Evolutionary conservation across 441 rosid species (phyloP), one percentile per base, ranked within the genome.

Genomic region (Erodium moschatum): DNA sequence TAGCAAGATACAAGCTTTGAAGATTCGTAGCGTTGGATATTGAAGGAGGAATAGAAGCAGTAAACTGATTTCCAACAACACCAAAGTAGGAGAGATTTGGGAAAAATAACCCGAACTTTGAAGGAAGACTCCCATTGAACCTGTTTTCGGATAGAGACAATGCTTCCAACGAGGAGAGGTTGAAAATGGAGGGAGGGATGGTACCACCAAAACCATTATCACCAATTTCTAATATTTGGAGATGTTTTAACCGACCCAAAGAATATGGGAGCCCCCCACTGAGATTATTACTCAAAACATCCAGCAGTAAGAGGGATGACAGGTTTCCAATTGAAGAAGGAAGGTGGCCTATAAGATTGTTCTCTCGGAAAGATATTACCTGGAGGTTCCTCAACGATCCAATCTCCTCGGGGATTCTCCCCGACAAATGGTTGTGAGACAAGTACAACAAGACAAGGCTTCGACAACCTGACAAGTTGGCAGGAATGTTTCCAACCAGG

Each of bases 141-240:
- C 38, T 58, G 35, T 80, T 75, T 4, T 3, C 5, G 0, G 24
- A n/a, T 15, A 72, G 6, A 10, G 29, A 19, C 0, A 67, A 16
- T 6, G 0, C 0, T 6, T 5, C 6, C 11, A 75, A 10, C 1
- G 73, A 60, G 5, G 83, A 64, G 56, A 77, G 72, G 58, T 80
- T 78, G 69, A 33, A 75, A 2, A 78, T 18, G 2, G 78, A 73
- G 3, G 68, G 66, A 19, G 84, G 84, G 42, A 81, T 42, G 1
- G 50, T 44, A 15, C 83, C 75, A 2, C 38, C 46, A 20, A 80
- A 27, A 6, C 0, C 10, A 63, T 76, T 80, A 10, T 0, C 4
- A 1, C 5, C 3, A 0, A 79, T 2, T 3, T 5, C 13, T 4
- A 72, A 16, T 19, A 3, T 0, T 5, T 2, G 2, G 6, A 79